These are phyloP conservation scores for Penicillium odoratum DNA, from an alignment of 495 filamentous ascomycete genomes.

Conservation along the genomic window DNA sequence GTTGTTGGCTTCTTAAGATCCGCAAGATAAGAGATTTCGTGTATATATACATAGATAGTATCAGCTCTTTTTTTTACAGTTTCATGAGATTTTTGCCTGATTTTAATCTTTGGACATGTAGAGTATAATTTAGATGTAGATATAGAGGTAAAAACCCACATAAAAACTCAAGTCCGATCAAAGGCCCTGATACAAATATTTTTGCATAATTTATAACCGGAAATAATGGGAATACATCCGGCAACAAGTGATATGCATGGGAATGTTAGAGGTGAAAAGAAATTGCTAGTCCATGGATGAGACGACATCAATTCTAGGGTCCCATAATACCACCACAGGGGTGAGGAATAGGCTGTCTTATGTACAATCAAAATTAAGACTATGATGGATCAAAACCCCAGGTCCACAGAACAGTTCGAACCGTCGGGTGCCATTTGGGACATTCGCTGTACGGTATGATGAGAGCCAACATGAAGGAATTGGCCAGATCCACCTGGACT, in stretches of 20 bases:
- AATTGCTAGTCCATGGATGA: neutral
- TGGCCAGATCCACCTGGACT: neutral
- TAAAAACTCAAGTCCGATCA: too few relatives aligned
- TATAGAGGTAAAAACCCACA: too few relatives aligned
- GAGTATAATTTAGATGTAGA: neutral
- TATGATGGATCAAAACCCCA: neutral
- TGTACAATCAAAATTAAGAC: neutral
- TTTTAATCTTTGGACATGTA: neutral
- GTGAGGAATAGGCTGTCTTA: neutral
- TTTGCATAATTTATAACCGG: too few relatives aligned
- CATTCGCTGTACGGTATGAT: neutral
- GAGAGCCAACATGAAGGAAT: neutral
- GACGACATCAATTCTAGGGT: neutral
- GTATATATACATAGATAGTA: neutral
- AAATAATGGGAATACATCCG: too few relatives aligned
- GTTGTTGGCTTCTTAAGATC: constrained; percentile 87
- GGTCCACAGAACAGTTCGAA: neutral
- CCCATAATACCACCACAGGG: neutral
- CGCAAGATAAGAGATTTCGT: constrained; percentile 29
- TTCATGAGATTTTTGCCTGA: neutral
- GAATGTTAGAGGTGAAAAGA: neutral
- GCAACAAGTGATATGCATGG: neutral
- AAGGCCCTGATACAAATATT: too few relatives aligned
- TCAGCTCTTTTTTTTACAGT: neutral
- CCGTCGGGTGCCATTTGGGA: neutral